A percentile compares a stretch with the other conserved stretches of the same genome.
Conservation (phyloP, 805 yeast genomes). For the Blastobotrys mokoenaii region DNA sequence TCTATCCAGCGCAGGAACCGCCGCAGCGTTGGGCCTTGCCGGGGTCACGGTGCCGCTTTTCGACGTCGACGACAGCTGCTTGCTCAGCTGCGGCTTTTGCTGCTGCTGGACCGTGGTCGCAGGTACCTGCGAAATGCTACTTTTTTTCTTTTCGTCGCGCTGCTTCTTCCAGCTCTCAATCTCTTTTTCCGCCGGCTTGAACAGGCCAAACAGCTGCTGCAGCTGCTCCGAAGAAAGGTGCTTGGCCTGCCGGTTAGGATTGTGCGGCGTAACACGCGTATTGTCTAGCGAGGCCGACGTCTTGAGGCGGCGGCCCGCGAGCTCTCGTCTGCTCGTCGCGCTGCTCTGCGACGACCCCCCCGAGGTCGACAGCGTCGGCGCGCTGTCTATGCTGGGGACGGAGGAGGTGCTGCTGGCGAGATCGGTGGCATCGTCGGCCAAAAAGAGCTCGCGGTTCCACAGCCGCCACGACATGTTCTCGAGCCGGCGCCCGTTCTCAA, state of each 20-base stretch:
- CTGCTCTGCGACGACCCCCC: too few relatives aligned
- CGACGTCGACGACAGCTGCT: background rate
- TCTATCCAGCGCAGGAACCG: background rate
- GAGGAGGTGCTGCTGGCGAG: too few relatives aligned
- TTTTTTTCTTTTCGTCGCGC: too few relatives aligned
- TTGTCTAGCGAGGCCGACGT: too few relatives aligned
- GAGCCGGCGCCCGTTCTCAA: constrained; percentile 31
- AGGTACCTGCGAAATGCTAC: background rate
- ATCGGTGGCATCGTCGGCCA: background rate
- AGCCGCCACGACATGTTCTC: constrained; percentile 33
- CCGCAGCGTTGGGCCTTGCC: too few relatives aligned
- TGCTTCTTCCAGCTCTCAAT: constrained; percentile 8
- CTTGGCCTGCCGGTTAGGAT: constrained; percentile 5
- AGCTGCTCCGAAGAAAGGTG: constrained; percentile 19
- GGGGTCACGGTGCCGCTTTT: too few relatives aligned
- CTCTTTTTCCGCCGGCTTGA: constrained; percentile 10
- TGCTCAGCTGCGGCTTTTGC: constrained; percentile 1
- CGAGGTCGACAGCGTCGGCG: too few relatives aligned
- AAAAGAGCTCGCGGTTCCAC: constrained; percentile 25
- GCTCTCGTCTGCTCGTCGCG: too few relatives aligned
- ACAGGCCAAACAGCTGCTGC: constrained; percentile 19
- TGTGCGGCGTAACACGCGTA: too few relatives aligned
- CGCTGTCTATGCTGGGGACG: too few relatives aligned
- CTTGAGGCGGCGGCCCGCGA: too few relatives aligned
- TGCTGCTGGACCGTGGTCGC: constrained; percentile 1